Evolutionary conservation across 139 green algal genomes (phyloP), one percentile per base, ranked within the genome.

Genomic region (Chlamydomonas applanata): DNA sequence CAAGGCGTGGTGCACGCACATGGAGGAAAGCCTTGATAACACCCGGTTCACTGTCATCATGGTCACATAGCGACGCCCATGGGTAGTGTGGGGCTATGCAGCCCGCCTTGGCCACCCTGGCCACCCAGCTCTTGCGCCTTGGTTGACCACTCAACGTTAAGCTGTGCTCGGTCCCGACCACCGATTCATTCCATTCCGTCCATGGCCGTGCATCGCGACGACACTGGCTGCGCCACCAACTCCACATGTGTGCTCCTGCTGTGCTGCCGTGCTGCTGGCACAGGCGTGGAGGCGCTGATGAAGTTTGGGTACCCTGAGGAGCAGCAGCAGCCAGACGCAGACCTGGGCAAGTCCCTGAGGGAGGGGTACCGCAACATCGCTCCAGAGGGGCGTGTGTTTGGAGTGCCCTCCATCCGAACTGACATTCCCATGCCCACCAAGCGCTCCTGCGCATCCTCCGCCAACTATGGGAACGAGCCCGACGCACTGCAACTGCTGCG

Each of bases 391-490:
- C 71, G 45, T 20, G 60, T 57, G 35, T 91, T 88, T 77, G 86
- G 88, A 19, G 71, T 85, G 24, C 83, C 86, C 22, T 86, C 77
- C n/a, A 80, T 93, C 34, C 81, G 89, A 35, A 84, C 77, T 17
- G 89, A 93, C 70, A 57, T 91, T 19, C 73, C 81, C 17, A 52
- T 76, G 20, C 86, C 86, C 16, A 74, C n/a, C 7, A 49, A 49
- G 40, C 40, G 40, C 40, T 49, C 54, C 22, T 30, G n/a, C 17
- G n/a, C 54, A 27, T 53, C 45, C 72, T 79, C 75, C 0, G 65
- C 82, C 25, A 92, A 93, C 85, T 92, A 91, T 61, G 89, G 89
- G 72, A 90, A 91, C 44, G 87, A 94, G 80, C 85, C 86, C 4
- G 82, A 83, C 76, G 82, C 84, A 0, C 49, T 74, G 16, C 74